A percentile compares a stretch with the other conserved stretches of the same genome.
phyloP scores from a whole-genome alignment of 1,284 basidiomycete genomes.

The Rhodofomes roseus region DNA sequence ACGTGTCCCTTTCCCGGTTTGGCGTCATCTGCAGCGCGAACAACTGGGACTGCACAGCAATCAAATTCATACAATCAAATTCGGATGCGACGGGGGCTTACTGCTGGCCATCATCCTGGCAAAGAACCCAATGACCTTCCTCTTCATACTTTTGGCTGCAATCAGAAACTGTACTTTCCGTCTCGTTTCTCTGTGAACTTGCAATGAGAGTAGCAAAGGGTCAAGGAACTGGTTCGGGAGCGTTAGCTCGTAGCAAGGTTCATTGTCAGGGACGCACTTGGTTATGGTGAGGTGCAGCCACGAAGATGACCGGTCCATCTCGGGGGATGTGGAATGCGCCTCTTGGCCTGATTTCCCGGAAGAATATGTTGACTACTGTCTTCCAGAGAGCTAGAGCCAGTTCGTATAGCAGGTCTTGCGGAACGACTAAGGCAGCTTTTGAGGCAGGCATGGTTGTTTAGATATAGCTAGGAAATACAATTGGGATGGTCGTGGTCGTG shows the following conservation, averaged over 20 bases:
- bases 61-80: constrained; percentile 9
- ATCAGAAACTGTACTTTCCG: constrained; percentile 87
- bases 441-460: background rate
- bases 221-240: constrained; percentile 78
- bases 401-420: constrained; percentile 44
- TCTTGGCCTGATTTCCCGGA: constrained; percentile 92
- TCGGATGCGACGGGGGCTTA: constrained; percentile 41
- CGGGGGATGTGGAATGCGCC: constrained; percentile 94
- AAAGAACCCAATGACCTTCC: constrained; percentile 81
- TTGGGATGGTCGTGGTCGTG: background rate
- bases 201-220: constrained; percentile 84
- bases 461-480: background rate
- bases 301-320: constrained; percentile 94
- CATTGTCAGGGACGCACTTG: constrained; percentile 50
- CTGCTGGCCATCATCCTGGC: constrained; percentile 88
- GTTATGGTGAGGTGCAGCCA: constrained; percentile 95
- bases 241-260: constrained; percentile 5
- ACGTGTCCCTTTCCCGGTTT: constrained; percentile 78
- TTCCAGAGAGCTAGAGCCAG: constrained; percentile 75
- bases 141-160: constrained; percentile 90
- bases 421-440: constrained; percentile 3
- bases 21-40: constrained; percentile 88
- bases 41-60: constrained; percentile 75
- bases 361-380: constrained; percentile 91
- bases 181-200: constrained; percentile 84